A percentile compares a stretch with the other conserved stretches of the same genome.
Conservation (phyloP, 305 asterid genomes). For the Plantago coronopus region DNA sequence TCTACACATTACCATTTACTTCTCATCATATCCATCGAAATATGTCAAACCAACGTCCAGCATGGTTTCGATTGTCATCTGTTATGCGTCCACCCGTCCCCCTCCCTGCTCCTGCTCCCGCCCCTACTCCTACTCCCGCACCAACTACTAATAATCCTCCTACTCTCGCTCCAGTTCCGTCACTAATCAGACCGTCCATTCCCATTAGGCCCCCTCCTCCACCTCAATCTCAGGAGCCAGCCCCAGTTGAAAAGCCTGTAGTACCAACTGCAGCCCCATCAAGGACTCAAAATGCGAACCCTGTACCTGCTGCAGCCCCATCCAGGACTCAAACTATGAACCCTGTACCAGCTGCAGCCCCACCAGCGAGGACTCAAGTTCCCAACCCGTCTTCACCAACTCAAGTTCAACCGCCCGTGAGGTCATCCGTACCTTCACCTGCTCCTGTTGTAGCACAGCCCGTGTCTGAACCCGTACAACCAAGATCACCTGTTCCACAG, state of each 20-base stretch:
- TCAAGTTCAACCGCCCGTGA: background rate
- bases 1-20: background rate
- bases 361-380: background rate
- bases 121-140: constrained; percentile 2
- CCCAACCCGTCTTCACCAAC: background rate
- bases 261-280: too few relatives aligned
- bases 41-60: constrained; percentile 40
- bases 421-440: background rate
- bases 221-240: constrained; percentile 24
- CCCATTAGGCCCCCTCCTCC: constrained; percentile 31
- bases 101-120: background rate
- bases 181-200: constrained; percentile 24
- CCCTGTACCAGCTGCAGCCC: too few relatives aligned
- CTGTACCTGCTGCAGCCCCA: too few relatives aligned
- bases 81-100: constrained; percentile 12
- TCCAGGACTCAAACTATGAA: too few relatives aligned
- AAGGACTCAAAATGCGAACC: background rate
- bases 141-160: constrained; percentile 2
- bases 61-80: constrained; percentile 37
- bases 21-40: constrained; percentile 1
- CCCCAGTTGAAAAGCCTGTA: background rate
- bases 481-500: background rate
- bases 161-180: constrained; percentile 9
- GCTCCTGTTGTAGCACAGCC: background rate
- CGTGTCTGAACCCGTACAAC: background rate